These are phyloP conservation scores for Zasmidium citrigriseum DNA, from an alignment of 2,329 filamentous ascomycete genomes.

Conservation along the genomic window DNA sequence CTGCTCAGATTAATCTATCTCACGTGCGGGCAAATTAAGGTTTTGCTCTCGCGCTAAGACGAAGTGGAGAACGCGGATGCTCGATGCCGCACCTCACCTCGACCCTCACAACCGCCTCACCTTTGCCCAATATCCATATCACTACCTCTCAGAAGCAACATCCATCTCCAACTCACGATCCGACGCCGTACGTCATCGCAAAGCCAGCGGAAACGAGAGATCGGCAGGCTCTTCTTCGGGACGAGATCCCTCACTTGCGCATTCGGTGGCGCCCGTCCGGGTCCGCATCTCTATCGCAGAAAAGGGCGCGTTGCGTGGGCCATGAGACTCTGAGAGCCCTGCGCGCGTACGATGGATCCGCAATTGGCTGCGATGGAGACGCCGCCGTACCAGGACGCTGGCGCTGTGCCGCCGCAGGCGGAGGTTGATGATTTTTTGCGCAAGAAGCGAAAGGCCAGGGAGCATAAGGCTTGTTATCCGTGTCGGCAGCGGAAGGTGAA, in stretches of 20 bases:
- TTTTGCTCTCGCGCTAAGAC: not conserved
- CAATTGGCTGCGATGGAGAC: constrained; percentile 21
- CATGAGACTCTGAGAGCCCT: not conserved
- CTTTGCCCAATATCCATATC: not conserved
- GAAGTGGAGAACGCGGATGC: not conserved
- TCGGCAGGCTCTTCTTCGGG: not conserved
- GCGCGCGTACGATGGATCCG: constrained; percentile 19
- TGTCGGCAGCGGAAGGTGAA: constrained; percentile 47
- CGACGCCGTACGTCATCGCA: not conserved
- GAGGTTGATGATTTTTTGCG: constrained; percentile 53
- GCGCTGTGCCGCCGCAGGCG: constrained; percentile 37
- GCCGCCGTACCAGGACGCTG: constrained; percentile 10
- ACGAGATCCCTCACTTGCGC: not conserved
- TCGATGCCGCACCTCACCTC: not conserved
- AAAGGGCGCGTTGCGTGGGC: too few relatives aligned
- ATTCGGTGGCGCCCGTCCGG: not conserved
- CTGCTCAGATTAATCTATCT: not conserved
- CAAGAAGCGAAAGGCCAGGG: constrained; percentile 52
- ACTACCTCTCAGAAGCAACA: not conserved
- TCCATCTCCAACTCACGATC: too few relatives aligned
- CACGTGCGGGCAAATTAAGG: not conserved
- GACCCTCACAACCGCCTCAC: not conserved
- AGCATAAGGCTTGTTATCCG: constrained; percentile 56
- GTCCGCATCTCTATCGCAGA: not conserved
- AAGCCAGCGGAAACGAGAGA: not conserved